A percentile compares a stretch with the other conserved stretches of the same genome.
phyloP scores from a whole-genome alignment of 768 basidiomycete species.

The Termitomyces eurrhizus region DNA sequence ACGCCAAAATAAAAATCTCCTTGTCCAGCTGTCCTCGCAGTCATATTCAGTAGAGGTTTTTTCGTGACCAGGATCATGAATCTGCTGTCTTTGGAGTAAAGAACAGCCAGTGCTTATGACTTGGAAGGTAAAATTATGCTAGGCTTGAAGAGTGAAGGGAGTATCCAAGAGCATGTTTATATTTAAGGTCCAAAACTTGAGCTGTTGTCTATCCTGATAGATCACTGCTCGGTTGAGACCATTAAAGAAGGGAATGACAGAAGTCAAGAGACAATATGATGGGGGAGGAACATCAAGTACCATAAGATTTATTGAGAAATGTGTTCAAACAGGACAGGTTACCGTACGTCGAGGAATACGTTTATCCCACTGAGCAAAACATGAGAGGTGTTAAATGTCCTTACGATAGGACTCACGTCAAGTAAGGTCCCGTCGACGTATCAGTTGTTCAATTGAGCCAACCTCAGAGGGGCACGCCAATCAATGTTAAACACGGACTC shows the following conservation, averaged over 20 bases:
- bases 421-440: constrained; percentile 43
- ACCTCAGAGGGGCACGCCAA: constrained; percentile 46
- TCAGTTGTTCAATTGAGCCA: constrained; percentile 40
- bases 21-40: constrained; percentile 33
- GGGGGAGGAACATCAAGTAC: constrained; percentile 40
- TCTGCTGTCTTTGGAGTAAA: constrained; percentile 42
- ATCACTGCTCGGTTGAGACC: constrained; percentile 44
- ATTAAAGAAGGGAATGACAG: constrained; percentile 19
- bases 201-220: constrained; percentile 51
- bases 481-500: constrained; percentile 40
- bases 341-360: constrained; percentile 44
- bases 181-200: constrained; percentile 44
- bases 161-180: constrained; percentile 41
- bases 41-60: constrained; percentile 34
- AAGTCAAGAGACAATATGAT: constrained; percentile 39
- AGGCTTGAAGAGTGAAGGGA: constrained; percentile 36
- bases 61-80: constrained; percentile 40
- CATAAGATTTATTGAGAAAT: constrained; percentile 15
- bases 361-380: constrained; percentile 44
- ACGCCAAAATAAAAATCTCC: constrained; percentile 63
- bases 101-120: constrained; percentile 46
- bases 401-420: constrained; percentile 39
- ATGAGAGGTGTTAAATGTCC: not conserved
- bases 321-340: not conserved
- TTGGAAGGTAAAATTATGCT: constrained; percentile 61